Conservation (phyloP, 768 basidiomycete genomes). For the Dentipellis sp. region DNA sequence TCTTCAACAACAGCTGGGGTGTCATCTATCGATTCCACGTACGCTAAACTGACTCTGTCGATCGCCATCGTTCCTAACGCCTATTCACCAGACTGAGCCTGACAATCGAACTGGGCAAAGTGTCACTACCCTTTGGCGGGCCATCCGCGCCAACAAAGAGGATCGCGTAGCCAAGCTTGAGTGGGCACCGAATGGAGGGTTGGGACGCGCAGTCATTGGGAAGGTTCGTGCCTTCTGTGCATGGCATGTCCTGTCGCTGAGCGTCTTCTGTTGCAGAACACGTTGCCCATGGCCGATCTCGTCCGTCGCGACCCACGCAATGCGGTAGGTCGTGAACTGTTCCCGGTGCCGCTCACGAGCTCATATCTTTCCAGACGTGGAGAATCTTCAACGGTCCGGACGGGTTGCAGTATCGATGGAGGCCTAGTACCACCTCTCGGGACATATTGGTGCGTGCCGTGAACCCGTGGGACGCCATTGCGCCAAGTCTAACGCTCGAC, state of each 20-base stretch:
- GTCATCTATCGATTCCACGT: conserved; percentile 78
- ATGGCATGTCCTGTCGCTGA: conserved; percentile 2
- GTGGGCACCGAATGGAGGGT: conserved; percentile 75
- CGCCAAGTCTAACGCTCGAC: conserved; percentile 1
- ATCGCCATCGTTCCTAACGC: conserved; percentile 18
- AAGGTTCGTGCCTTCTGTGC: conserved; percentile 40
- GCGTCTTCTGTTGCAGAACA: conserved; percentile 38
- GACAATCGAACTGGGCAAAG: conserved; percentile 48
- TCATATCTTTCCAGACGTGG: conserved; percentile 17
- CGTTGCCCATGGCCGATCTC: conserved; percentile 75
- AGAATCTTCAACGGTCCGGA: conserved; percentile 77
- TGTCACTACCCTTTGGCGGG: conserved; percentile 70
- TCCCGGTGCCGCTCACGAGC: conserved; percentile 4
- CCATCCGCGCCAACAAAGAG: conserved; percentile 79
- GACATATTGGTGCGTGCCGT: conserved; percentile 38
- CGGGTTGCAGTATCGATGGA: conserved; percentile 73
- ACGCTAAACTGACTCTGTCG: conserved; percentile 15
- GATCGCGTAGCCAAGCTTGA: conserved; percentile 84
- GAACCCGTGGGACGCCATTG: conserved; percentile 2
- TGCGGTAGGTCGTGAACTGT: conserved; percentile 35
- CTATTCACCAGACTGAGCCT: conserved; percentile 46
- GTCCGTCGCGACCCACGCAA: conserved; percentile 58
- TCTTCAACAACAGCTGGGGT: conserved; percentile 79
- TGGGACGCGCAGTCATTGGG: conserved; percentile 79
- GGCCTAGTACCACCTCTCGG: conserved; percentile 44